Evolutionary conservation across 805 yeast genomes (phyloP).

Genomic region (Kuraishia hungarica): DNA sequence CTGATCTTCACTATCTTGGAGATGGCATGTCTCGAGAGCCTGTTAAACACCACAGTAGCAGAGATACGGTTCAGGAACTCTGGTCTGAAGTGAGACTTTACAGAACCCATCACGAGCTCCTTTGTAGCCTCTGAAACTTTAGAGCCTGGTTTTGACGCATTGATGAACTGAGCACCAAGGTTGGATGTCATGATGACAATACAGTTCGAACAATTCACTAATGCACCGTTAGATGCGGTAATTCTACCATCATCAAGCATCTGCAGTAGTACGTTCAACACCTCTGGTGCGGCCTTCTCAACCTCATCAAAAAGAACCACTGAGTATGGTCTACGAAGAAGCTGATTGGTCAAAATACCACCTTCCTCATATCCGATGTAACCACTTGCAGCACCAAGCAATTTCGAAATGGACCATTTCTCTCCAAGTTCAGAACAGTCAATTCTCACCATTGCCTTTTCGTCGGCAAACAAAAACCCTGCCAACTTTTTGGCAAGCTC

Average conservation of each 20-base stretch:
- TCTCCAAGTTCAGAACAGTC: slow-evolving; percentile 96
- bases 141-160: slow-evolving; percentile 50
- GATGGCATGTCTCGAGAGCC: slow-evolving; percentile 85
- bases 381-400: slow-evolving; percentile 97
- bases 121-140: slow-evolving; percentile 62
- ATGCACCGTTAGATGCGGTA: slow-evolving; percentile 89
- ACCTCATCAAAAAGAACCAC: slow-evolving; percentile 97
- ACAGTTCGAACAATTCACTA: slow-evolving; percentile 86
- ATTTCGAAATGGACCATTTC: slow-evolving; percentile 90
- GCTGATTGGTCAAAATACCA: slow-evolving; percentile 89
- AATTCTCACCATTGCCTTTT: slow-evolving; percentile 92
- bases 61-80: slow-evolving; percentile 95
- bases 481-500: slow-evolving; percentile 96
- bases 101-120: slow-evolving; percentile 75
- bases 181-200: slow-evolving; percentile 96
- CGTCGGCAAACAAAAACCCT: slow-evolving; percentile 92
- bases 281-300: slow-evolving; percentile 98
- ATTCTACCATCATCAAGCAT: slow-evolving; percentile 95
- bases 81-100: slow-evolving; percentile 88
- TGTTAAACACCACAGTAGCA: slow-evolving; percentile 87
- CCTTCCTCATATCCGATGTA: slow-evolving; percentile 97
- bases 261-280: slow-evolving; percentile 83
- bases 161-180: slow-evolving; percentile 88
- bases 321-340: slow-evolving; percentile 87
- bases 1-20: slow-evolving; percentile 86